A percentile compares a stretch with the other conserved stretches of the same genome.
phyloP scores from a whole-genome alignment of 225 moss, liverwort and hornwort species.

The Polytrichum commune region DNA sequence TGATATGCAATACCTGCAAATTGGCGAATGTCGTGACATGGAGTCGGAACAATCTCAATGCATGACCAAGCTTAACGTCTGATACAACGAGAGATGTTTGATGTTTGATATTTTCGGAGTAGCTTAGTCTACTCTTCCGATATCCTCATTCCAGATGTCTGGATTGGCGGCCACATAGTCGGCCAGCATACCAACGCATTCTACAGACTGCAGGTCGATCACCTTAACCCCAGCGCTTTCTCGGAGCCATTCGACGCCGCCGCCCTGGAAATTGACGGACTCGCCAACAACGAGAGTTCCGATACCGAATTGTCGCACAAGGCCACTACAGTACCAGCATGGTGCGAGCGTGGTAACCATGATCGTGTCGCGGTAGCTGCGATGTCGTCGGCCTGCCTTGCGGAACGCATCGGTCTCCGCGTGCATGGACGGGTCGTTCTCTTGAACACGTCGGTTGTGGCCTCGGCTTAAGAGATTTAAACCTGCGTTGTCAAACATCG shows the following conservation, averaged over 20 bases:
- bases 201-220: slow-evolving; percentile 36
- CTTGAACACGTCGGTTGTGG: slow-evolving; percentile 58
- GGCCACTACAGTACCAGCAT: slow-evolving; percentile 63
- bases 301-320: slow-evolving; percentile 65
- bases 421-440: slow-evolving; percentile 54
- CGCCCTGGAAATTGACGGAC: slow-evolving; percentile 48
- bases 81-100: no score
- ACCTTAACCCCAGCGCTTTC: slow-evolving; percentile 40
- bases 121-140: slow-evolving; percentile 20
- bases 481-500: slow-evolving; percentile 31
- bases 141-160: slow-evolving; percentile 60
- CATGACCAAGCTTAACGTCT: no score
- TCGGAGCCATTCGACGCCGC: slow-evolving; percentile 30
- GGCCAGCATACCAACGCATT: slow-evolving; percentile 38
- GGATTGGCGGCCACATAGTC: slow-evolving; percentile 27
- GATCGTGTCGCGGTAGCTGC: slow-evolving; percentile 34
- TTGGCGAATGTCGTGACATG: no score
- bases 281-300: slow-evolving; percentile 57
- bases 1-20: no score
- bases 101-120: no score
- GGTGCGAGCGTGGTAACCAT: slow-evolving; percentile 66
- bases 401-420: slow-evolving; percentile 65
- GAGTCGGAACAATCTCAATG: no score
- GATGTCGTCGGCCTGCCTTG: slow-evolving; percentile 47
- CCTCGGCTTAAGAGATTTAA: slow-evolving; percentile 38